Evolutionary conservation across 1,284 basidiomycete species (phyloP), one percentile per base, ranked within the genome.

Genomic region (Malassezia brasiliensis): DNA sequence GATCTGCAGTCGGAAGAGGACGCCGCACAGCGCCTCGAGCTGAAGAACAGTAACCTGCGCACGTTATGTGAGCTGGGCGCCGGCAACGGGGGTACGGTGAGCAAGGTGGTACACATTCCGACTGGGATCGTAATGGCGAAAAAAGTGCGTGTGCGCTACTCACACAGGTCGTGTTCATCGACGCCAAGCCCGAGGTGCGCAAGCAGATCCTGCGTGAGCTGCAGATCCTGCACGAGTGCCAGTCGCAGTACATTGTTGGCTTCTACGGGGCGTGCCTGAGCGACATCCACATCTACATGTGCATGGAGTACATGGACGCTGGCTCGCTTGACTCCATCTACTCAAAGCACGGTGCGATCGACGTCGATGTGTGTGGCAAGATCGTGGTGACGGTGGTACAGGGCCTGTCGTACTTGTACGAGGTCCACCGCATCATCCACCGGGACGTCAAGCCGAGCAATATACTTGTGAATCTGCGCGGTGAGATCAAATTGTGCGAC

Each of bases 401-500:
- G 61, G 93, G 93, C 8, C 77, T 98, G 69, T 90, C 88, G 14
- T 99, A 98, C 76, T 82, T 99, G n/a, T 98, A 99, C 76, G 94
- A 98, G 73, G 87, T 86, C 1, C 94, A 98, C 76, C 84, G 90
- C n/a, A 98, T 98, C 77, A 98, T 99, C 67, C 93, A 98, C 76
- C 86, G 94, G 74, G 93, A 98, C 72, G 96, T 99, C 79, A 99
- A 99, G 77, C 93, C 93, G 1, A 94, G 90, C 41, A 98, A 98
- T 73, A 94, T 99, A 56, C 81, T 99, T 15, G 88, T 83, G 77
- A 96, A 96, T 73, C 88, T 89, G 11, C 79, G 82, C 40, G 94
- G 93, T 1, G 83, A 93, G 68, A 91, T 98, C 80, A 99, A 99
- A 77, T 87, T 99, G 45, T 96, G 91, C 70, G 94, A 99, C 77